Evolutionary conservation across 116 monocot species (phyloP).

Genomic region (Posidonia oceanica): DNA sequence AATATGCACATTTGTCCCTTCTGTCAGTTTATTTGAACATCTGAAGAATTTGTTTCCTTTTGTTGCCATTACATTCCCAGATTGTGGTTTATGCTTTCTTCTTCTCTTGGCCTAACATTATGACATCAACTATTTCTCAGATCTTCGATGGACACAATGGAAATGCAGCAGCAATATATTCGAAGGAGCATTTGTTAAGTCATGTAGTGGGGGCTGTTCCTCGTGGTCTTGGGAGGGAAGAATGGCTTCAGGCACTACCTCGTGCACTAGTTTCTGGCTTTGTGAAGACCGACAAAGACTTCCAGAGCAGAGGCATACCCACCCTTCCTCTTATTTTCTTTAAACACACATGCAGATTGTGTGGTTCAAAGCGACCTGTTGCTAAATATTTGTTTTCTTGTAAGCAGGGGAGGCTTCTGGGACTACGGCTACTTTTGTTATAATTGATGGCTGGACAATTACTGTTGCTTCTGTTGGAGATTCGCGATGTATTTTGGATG

Average conservation of each 20-base stretch:
- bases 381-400: slow-evolving; percentile 4
- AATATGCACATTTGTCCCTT: no score
- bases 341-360: not conserved
- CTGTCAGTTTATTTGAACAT: no score
- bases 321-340: not conserved
- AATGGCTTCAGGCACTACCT: slow-evolving; percentile 62
- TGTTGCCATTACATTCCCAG: no score
- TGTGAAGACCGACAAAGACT: slow-evolving; percentile 68
- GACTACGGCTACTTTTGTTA: slow-evolving; percentile 96
- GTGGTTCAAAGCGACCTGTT: no score
- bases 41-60: no score
- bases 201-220: slow-evolving; percentile 54
- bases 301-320: slow-evolving; percentile 25
- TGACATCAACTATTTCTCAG: slow-evolving; percentile 15
- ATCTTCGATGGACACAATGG: slow-evolving; percentile 78
- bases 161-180: slow-evolving; percentile 40
- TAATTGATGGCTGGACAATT: slow-evolving; percentile 91
- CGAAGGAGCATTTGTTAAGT: slow-evolving; percentile 53
- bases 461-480: slow-evolving; percentile 98
- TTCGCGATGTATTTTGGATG: slow-evolving; percentile 90
- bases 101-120: not conserved
- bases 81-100: no score
- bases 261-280: slow-evolving; percentile 61
- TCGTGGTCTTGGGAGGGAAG: slow-evolving; percentile 40
- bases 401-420: slow-evolving; percentile 86